These are phyloP conservation scores for Geotrichum phurueaensis DNA, from an alignment of 1,139 yeast species.

Conservation along the genomic window DNA sequence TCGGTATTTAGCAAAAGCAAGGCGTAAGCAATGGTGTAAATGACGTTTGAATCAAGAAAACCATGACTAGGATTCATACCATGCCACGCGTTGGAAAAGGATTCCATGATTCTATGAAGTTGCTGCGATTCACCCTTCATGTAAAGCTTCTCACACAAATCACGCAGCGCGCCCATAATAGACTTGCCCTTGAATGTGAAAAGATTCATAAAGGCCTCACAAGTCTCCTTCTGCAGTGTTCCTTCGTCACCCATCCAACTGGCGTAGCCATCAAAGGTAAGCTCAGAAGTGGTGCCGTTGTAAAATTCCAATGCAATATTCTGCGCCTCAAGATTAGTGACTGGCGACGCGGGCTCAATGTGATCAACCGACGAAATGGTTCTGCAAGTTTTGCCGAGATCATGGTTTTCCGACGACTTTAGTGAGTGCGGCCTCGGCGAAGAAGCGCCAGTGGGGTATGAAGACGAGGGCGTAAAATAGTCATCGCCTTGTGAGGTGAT, in stretches of 20 bases:
- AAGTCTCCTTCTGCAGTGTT: conserved; percentile 19
- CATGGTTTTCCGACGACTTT: neutral
- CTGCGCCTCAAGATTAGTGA: conserved; percentile 11
- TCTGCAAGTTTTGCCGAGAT: neutral
- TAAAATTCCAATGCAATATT: conserved; percentile 25
- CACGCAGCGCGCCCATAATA: conserved; percentile 48
- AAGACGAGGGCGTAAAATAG: conserved; percentile 8
- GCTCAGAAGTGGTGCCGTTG: conserved; percentile 23
- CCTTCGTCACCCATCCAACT: conserved; percentile 32
- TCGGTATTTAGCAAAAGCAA: conserved; percentile 57
- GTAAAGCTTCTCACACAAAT: conserved; percentile 58
- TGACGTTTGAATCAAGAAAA: conserved; percentile 54
- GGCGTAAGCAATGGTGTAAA: conserved; percentile 68
- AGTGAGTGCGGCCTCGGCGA: neutral
- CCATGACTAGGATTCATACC: conserved; percentile 41
- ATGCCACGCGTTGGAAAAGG: conserved; percentile 64
- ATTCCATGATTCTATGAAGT: conserved; percentile 64
- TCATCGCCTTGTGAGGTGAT: conserved; percentile 4
- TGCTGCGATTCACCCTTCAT: conserved; percentile 80
- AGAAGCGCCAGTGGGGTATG: neutral
- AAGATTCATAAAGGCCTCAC: conserved; percentile 30
- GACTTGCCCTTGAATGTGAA: conserved; percentile 30
- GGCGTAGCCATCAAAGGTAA: conserved; percentile 30
- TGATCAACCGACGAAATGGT: neutral
- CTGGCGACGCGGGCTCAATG: conserved; percentile 4